A percentile compares a stretch with the other conserved stretches of the same genome.
Evolutionary conservation across 1,284 basidiomycete species (phyloP).

Genomic region (Cyathus olla): DNA sequence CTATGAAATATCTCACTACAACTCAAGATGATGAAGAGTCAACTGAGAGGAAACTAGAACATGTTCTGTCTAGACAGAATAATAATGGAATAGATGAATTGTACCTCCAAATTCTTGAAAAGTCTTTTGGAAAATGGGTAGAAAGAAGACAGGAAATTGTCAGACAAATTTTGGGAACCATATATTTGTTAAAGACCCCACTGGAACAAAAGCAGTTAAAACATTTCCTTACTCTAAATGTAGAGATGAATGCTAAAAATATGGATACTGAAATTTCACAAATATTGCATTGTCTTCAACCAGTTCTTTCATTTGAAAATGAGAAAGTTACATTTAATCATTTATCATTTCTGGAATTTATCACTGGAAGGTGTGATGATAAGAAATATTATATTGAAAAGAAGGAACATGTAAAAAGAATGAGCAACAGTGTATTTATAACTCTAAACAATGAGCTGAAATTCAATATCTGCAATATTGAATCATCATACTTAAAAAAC

Average conservation of each 20-base stretch:
- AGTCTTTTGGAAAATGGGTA: background rate
- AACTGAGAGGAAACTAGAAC: too few relatives aligned
- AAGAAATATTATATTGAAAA: background rate
- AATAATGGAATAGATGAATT: too few relatives aligned
- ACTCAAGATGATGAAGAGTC: too few relatives aligned
- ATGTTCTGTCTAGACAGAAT: too few relatives aligned
- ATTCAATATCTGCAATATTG: conserved; percentile 1
- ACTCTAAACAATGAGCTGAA: background rate
- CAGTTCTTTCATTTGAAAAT: background rate
- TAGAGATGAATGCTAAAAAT: background rate
- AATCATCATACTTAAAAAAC: background rate
- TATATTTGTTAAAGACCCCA: background rate
- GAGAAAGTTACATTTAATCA: background rate
- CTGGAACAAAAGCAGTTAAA: background rate
- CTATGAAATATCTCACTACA: too few relatives aligned
- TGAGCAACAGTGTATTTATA: background rate
- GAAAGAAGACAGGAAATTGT: background rate
- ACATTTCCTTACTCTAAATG: background rate
- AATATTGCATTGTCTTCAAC: background rate
- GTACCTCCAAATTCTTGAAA: background rate
- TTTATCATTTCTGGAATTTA: background rate
- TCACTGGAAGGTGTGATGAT: background rate
- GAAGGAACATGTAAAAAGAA: background rate
- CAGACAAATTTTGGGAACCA: background rate
- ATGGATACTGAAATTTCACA: background rate